Percentiles rank a stretch among this genome's conserved stretches.
phyloP scores from a whole-genome alignment of 192 early-diverging fungal genomes.

The Coemansia sp. region DNA sequence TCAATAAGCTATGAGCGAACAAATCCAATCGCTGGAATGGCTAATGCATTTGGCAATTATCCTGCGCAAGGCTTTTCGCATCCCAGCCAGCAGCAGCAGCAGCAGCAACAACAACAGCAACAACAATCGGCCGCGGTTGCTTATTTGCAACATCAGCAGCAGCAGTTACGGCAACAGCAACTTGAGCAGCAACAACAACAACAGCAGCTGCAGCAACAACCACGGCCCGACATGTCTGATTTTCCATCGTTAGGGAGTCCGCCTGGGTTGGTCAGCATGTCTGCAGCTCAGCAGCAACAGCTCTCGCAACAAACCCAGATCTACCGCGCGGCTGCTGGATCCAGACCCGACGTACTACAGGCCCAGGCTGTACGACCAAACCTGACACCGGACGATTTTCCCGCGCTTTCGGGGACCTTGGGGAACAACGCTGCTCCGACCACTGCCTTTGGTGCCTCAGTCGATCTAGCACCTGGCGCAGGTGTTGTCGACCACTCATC shows the following conservation, averaged over 20 bases:
- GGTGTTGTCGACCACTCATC: constrained; percentile 22
- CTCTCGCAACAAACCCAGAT: constrained; percentile 27
- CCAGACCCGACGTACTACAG: constrained; percentile 21
- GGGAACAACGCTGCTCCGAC: constrained; percentile 6
- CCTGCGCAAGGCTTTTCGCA: constrained; percentile 41
- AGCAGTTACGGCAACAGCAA: constrained; percentile 14
- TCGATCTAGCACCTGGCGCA: constrained; percentile 25
- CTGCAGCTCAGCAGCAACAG: constrained; percentile 30
- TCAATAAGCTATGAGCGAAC: constrained; percentile 49
- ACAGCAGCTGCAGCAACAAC: constrained; percentile 32
- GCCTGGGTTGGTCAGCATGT: constrained; percentile 32
- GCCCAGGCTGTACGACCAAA: constrained; percentile 23
- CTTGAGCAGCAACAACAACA: constrained; percentile 29
- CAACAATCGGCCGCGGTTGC: constrained; percentile 15
- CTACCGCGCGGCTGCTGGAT: constrained; percentile 43
- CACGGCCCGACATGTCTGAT: constrained; percentile 54
- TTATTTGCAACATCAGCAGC: constrained; percentile 13
- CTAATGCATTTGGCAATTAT: constrained; percentile 34
- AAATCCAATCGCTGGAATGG: constrained; percentile 17
- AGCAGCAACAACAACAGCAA: constrained; percentile 6
- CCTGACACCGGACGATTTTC: constrained; percentile 50
- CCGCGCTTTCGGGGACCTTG: constrained; percentile 28
- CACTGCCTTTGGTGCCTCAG: constrained; percentile 7
- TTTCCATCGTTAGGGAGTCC: constrained; percentile 54
- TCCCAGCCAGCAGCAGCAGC: constrained; percentile 21